Evolutionary conservation across 2,329 filamentous ascomycete species (phyloP), one percentile per base, ranked within the genome.

Genomic region (Stromatinia cepivora): DNA sequence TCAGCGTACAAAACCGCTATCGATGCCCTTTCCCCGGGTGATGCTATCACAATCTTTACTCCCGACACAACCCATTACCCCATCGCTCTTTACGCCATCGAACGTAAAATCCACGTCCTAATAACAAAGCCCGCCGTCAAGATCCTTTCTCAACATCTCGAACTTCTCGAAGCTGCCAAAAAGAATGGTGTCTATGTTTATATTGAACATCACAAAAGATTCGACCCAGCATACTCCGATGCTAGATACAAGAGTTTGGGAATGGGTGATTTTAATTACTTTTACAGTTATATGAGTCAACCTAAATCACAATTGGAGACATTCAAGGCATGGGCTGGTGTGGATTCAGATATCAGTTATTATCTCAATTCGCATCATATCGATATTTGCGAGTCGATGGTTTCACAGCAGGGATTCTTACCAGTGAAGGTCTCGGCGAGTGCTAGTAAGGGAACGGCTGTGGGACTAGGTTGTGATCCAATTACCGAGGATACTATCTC

Each of bases 191-290:
- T 97, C 70, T 94, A 94, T 79, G 93, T 97, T 73, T 97, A 92
- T 82, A 85, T 97, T 76, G 94, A 97, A 85, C 94, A 97, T 82
- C 94, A 97, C 86, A 97, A 97, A 84, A 92, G 94, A 70, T 97
- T 90, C 82, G 94, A 97, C 79, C 94, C 94, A 2, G 93, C 93
- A 31, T 97, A 97, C 82, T 88, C 92, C 20, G 94, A 97, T 79
- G 94, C 94, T 20, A 87, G 90, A 63, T 90, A 90, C 82, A 89
- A 90, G 75, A 92, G 92, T 20, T 82, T 87, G 77, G 88, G 84
- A 66, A 84, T 97, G 10, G 94, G 94, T 73, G 93, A 97, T 81
- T 97, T 97, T 88, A 97, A 97, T 84, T 97, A 97, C 85, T 97
- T 97, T 80, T 97, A 97, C 86, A 91, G 88, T 76, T 97, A 97